Base-by-base conservation (phyloP, 371 early-diverging fungal species). In the Zancudomyces culisetae region DNA sequence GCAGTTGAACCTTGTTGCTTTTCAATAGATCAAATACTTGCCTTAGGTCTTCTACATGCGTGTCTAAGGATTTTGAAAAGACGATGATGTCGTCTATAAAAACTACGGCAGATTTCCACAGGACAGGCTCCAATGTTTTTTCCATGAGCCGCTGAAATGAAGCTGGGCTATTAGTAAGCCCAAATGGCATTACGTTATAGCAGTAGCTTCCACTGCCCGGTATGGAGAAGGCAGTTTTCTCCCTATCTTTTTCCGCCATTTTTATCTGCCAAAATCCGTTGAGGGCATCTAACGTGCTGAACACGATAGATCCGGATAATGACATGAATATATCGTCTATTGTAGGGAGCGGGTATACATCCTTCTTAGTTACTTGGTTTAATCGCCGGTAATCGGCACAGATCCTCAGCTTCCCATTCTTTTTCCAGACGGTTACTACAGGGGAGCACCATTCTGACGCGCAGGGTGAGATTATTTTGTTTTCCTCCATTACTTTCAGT, bases 361-460 rank as follows among this genome's bases (percentile, higher is more conserved):
- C 62, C 49, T 56, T 55, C 15, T 66, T 51, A 0, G 74, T 71
- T 1, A 65, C 27, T 22, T 55, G 43, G 58, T 78, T 77, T 1
- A 79, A 56, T 1, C 52, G 60, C 1, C 73, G 57, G 46, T 73
- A 81, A 40, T 78, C 58, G 13, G 55, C 27, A 22, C 64, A 73
- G 43, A 74, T 53, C 0, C 70, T 61, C 26, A 75, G 8, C 1
- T 51, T 15, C 3, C 77, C 75, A 30, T 72, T 67, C 30, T 76
- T 75, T 58, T 79, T 75, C 6, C 58, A 54, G 0, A 74, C 77
- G 59, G 77, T 76, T 1, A 77, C 48, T 1, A 75, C 61, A 10
- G 78, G 78, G 6, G 75, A 62, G 1, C 73, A 77, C 49, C 57
- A 62, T 12, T 43, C 45, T n/a, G 45, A 43, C 12, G 10, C 26